Evolutionary conservation across 2,329 filamentous ascomycete genomes (phyloP), one percentile per base, ranked within the genome.

Genomic region (Botrytis tulipae): DNA sequence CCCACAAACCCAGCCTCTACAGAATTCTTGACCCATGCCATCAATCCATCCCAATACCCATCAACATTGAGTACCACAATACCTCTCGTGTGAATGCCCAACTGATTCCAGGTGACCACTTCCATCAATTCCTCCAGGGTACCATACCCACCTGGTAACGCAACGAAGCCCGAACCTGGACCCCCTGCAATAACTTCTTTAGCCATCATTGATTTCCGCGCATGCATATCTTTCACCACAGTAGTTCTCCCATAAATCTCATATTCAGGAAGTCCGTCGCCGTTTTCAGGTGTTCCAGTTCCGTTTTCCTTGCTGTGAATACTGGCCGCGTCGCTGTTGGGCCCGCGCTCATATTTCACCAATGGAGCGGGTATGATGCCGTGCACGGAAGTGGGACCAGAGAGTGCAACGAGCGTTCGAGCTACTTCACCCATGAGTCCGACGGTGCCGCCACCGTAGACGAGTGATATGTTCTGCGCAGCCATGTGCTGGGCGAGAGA

Each of bases 111-210:
- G 18, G 93, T 97, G 40, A 90, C 91, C 3, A 93, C 90, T 84
- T 97, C 93, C 83, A 97, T 94, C 81, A 99, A 87, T 86, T 99
- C 96, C 85, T 99, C 96, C 81, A 98, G 88, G 3, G 96, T 99
- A 32, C 96, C 96, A 82, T 95, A 99, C 0, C 96, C 96, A 61
- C 95, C 95, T 72, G 89, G 90, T 74, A 99, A 85, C 42, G 94
- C 94, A 59, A 99, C 90, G 84, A 99, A 99, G 20, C 95, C 95
- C 73, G 90, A 92, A 1, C 95, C 95, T 0, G 91, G 90, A 0
- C 92, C 95, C 40, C 94, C 94, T 32, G 89, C 87, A 37, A 97
- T 88, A 25, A 98, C 94, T 82, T 95, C 92, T 78, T 90, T 86
- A 10, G 95, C 95, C 96, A 99, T 98, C 84, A 96, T 87, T 78